phyloP scores from a whole-genome alignment of 1,284 basidiomycete genomes.

The Coriolopsis trogii region DNA sequence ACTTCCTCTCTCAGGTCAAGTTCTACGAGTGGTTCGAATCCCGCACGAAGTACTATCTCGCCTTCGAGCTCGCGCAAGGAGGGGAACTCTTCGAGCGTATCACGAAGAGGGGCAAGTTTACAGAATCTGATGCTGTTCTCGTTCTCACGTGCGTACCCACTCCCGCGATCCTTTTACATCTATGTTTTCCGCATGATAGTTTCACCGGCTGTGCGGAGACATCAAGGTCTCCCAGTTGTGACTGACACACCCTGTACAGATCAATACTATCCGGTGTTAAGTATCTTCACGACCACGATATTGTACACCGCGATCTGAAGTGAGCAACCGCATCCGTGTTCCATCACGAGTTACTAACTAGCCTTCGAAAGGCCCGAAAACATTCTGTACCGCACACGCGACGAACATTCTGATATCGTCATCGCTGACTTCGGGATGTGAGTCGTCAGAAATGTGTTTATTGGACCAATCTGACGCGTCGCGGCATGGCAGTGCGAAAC shows the following conservation, averaged over 20 bases:
- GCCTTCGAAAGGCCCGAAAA: constrained; percentile 77
- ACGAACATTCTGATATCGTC: constrained; percentile 77
- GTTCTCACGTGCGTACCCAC: constrained; percentile 60
- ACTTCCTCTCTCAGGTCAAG: constrained; percentile 64
- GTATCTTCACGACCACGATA: constrained; percentile 85
- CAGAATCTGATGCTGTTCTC: constrained; percentile 81
- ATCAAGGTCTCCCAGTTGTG: too few species aligned
- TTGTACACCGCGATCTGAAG: constrained; percentile 94
- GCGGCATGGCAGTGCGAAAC: constrained; percentile 70
- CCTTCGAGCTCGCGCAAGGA: constrained; percentile 89
- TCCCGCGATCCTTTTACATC: background rate
- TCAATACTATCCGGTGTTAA: constrained; percentile 79
- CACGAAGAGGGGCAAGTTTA: constrained; percentile 83
- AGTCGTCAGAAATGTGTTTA: constrained; percentile 28
- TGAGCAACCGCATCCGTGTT: constrained; percentile 37
- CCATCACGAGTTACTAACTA: too few species aligned
- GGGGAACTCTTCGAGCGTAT: constrained; percentile 92
- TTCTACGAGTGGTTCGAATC: constrained; percentile 95
- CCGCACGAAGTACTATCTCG: constrained; percentile 87
- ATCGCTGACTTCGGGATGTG: constrained; percentile 98
- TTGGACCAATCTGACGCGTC: background rate
- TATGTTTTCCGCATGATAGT: too few species aligned
- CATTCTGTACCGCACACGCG: constrained; percentile 85
- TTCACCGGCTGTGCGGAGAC: too few species aligned
- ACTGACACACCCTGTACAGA: too few species aligned